Evolutionary conservation across 805 yeast species (phyloP).

Genomic region (Cyberlindnera mycetangii): DNA sequence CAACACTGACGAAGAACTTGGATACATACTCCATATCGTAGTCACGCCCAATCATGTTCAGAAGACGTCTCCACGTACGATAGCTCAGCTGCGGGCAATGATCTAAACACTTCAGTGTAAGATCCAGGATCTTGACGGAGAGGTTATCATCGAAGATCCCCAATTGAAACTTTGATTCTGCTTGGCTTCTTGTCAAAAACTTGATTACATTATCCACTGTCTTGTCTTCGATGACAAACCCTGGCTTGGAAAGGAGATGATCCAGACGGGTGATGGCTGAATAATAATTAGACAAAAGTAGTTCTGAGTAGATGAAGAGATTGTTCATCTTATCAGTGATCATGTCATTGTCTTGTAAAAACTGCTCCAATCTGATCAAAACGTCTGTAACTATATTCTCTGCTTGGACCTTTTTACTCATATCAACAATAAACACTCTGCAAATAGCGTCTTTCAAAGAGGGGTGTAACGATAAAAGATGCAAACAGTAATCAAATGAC

Average conservation of each 20-base stretch:
- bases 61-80: constrained; percentile 21
- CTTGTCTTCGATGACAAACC: constrained; percentile 4
- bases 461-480: constrained; percentile 8
- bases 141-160: constrained; percentile 6
- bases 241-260: background rate
- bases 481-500: constrained; percentile 14
- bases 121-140: constrained; percentile 1
- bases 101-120: constrained; percentile 7
- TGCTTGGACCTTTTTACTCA: background rate
- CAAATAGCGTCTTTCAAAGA: constrained; percentile 5
- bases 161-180: background rate
- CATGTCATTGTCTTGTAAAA: constrained; percentile 7
- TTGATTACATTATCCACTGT: constrained; percentile 15
- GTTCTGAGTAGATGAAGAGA: constrained; percentile 17
- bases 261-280: constrained; percentile 13
- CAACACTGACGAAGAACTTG: constrained; percentile 12
- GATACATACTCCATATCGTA: constrained; percentile 16
- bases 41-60: constrained; percentile 10
- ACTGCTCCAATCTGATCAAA: constrained; percentile 13
- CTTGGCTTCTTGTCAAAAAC: constrained; percentile 3
- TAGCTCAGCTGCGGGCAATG: constrained; percentile 4
- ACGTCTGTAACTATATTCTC: constrained; percentile 7
- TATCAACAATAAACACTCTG: constrained; percentile 8
- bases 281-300: constrained; percentile 8
- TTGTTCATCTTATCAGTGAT: constrained; percentile 14